phyloP scores from a whole-genome alignment of 495 filamentous ascomycete genomes.

The Podospora didyma region DNA sequence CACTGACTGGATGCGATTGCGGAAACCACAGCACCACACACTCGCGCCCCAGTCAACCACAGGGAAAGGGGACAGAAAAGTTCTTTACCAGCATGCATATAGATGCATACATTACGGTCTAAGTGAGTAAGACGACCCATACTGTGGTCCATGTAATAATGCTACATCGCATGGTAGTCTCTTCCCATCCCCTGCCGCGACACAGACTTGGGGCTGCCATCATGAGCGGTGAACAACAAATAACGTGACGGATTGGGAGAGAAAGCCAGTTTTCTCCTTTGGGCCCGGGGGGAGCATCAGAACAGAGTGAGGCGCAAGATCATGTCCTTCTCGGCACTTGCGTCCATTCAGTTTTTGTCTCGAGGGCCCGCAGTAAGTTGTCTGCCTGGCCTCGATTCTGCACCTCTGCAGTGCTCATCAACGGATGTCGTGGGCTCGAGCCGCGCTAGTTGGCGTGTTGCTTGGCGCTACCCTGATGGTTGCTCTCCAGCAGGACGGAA shows the following conservation, averaged over 20 bases:
- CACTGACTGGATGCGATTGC: no score
- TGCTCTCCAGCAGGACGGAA: conserved; percentile 11
- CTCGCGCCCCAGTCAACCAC: no score
- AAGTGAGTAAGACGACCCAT: neutral
- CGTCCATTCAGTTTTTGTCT: neutral
- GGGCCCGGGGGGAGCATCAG: neutral
- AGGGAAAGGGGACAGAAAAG: neutral
- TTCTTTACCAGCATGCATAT: neutral
- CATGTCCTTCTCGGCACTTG: neutral
- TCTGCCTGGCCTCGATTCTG: neutral
- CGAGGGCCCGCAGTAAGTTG: no score
- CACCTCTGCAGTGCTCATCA: neutral
- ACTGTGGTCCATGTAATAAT: neutral
- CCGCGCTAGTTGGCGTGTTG: conserved; percentile 7
- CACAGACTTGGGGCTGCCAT: conserved; percentile 13
- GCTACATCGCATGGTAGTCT: neutral
- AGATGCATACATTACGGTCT: neutral
- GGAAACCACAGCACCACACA: no score
- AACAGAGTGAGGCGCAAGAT: neutral
- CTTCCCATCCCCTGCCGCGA: conserved; percentile 17
- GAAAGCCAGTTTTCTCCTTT: conserved; percentile 6
- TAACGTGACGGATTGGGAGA: no score
- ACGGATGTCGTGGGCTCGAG: conserved; percentile 6
- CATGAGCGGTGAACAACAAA: conserved; percentile 20
- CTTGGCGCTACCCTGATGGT: conserved; percentile 14